phyloP scores from a whole-genome alignment of 306 rosid genomes.

The Malus fusca region DNA sequence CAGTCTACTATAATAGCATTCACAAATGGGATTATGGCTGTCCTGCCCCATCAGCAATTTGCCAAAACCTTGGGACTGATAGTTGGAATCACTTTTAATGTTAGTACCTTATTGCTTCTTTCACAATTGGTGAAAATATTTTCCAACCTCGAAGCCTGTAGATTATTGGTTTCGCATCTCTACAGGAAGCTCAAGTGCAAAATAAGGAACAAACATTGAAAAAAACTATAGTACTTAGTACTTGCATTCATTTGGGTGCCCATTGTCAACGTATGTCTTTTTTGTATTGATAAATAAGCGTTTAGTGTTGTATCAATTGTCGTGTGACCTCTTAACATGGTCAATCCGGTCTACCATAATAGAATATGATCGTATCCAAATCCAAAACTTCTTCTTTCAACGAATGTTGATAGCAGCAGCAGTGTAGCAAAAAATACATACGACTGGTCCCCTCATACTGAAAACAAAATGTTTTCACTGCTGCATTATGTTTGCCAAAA shows the following conservation, averaged over 20 bases:
- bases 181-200: neutral
- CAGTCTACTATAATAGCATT: neutral
- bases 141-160: neutral
- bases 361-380: no score
- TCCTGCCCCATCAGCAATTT: neutral
- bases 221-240: neutral
- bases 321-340: no score
- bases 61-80: neutral
- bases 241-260: neutral
- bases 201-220: neutral
- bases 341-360: no score
- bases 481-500: no score
- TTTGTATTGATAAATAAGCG: no score
- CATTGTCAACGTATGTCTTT: no score
- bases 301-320: no score
- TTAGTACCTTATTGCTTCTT: neutral
- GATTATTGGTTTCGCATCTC: neutral
- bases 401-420: no score
- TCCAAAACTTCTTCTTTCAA: no score
- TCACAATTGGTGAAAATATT: neutral
- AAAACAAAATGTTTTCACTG: no score
- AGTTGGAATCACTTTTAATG: neutral
- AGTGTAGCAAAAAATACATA: no score
- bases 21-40: neutral
- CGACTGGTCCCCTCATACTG: no score